Evolutionary conservation across 139 green algal species (phyloP), one percentile per base, ranked within the genome.

Genomic region (Eudorina sp.): DNA sequence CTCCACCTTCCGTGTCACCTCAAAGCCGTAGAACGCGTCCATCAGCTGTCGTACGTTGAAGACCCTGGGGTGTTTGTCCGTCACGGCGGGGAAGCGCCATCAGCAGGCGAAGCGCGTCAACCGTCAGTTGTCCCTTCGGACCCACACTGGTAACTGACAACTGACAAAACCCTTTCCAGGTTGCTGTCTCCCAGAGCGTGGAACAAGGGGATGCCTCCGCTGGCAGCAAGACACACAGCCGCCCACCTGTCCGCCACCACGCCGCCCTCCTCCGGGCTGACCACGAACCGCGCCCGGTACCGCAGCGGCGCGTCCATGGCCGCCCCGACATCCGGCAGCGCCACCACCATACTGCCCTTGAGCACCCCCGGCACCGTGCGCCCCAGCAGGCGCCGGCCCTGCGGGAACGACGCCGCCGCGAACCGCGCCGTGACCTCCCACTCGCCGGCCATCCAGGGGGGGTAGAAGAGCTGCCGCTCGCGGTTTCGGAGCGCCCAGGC

Each of bases 321-420:
- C 45, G 89, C 89, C 2, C 89, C 89, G 27, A 92, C 83, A 16
- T 92, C 89, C 23, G 89, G 62, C 53, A 92, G 48, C 25, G 87
- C 89, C 53, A 70, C 84, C 38, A 89, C 74, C 66, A 92, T 90
- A 43, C 77, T 89, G 45, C 48, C 78, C 70, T 90, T 89, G 9
- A 83, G 78, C 29, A 89, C 84, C 25, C 89, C 89, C 13, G 89
- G 89, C 19, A 84, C 84, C 2, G 70, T 70, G n/a, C 76, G 51
- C 25, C 36, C 81, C 38, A 90, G 75, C 64, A 86, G 85, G 25
- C 48, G 43, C 14, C 72, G 51, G 31, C 89, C 89, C 69, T 82
- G 69, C 25, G 88, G 88, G 53, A 80, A 86, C 3, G 78, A 82
- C 29, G 58, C 86, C 0, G 14, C 78, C n/a, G 31, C 46, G 64